These are phyloP conservation scores for Silene conica DNA, from an alignment of 148 eudicot genomes.

Conservation along the genomic window DNA sequence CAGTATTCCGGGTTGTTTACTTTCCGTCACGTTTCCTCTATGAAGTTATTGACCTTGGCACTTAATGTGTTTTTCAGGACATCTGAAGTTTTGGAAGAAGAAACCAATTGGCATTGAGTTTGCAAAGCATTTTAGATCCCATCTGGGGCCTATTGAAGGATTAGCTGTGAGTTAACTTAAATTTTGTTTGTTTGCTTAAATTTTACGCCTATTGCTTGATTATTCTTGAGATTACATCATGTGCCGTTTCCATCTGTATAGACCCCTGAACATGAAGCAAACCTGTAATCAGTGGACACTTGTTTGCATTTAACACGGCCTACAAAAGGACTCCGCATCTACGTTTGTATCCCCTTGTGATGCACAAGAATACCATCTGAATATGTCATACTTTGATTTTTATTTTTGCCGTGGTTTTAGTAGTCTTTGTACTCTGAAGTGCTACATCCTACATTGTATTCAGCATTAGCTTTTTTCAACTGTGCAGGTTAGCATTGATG, in stretches of 20 bases:
- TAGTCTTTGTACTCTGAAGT: background rate
- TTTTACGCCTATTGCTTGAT: conserved; percentile 9
- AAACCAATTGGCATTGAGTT: conserved; percentile 83
- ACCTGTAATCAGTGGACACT: background rate
- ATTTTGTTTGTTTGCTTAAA: conserved; percentile 11
- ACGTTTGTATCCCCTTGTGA: background rate
- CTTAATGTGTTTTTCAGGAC: conserved; percentile 44
- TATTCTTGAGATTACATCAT: background rate
- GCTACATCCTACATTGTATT: conserved; percentile 17
- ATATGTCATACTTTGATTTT: background rate
- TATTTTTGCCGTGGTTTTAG: background rate
- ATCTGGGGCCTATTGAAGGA: conserved; percentile 96
- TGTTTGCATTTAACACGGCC: background rate
- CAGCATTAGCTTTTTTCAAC: conserved; percentile 36
- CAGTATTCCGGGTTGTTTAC: background rate
- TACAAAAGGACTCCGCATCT: background rate
- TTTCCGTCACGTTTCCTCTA: background rate
- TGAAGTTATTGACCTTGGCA: conserved; percentile 2
- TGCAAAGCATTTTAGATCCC: conserved; percentile 97
- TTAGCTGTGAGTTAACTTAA: conserved; percentile 65
- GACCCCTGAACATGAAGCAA: background rate
- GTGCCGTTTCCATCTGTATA: background rate
- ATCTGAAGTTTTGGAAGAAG: conserved; percentile 98
- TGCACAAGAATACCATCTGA: background rate
- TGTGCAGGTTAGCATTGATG: conserved; percentile 91